These are phyloP conservation scores for Thielaviopsis euricoi DNA, from an alignment of 2,329 filamentous ascomycete genomes.

Conservation along the genomic window DNA sequence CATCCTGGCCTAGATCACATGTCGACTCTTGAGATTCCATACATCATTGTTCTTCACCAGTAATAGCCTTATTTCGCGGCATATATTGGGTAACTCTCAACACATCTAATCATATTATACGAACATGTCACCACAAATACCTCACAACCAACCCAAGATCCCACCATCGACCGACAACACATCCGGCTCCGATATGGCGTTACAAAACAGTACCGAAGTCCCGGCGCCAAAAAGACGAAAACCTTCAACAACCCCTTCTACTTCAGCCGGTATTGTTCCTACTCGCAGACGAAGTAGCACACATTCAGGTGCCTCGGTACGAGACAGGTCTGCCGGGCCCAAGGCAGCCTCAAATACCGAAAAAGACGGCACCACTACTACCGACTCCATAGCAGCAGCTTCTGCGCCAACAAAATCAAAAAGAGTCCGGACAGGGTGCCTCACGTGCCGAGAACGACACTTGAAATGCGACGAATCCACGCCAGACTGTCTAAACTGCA, in stretches of 20 bases:
- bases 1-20: neutral
- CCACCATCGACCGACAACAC: neutral
- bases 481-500: slow-evolving; percentile 57
- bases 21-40: neutral
- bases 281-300: slow-evolving; percentile 9
- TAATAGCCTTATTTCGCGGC: neutral
- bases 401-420: slow-evolving; percentile 43
- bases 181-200: neutral
- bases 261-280: neutral
- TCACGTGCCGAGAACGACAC: slow-evolving; percentile 80
- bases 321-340: neutral
- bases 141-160: neutral
- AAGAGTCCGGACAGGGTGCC: slow-evolving; percentile 73
- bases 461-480: slow-evolving; percentile 73
- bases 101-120: neutral
- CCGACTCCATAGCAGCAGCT: neutral
- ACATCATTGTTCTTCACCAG: neutral
- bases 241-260: neutral
- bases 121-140: neutral
- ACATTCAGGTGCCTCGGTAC: slow-evolving; percentile 3
- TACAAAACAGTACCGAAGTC: neutral
- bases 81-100: neutral
- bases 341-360: neutral
- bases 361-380: neutral
- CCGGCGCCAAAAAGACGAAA: slow-evolving; percentile 10